These are phyloP conservation scores for Botrytis deweyae DNA, from an alignment of 2,329 filamentous ascomycete species.

Conservation along the genomic window DNA sequence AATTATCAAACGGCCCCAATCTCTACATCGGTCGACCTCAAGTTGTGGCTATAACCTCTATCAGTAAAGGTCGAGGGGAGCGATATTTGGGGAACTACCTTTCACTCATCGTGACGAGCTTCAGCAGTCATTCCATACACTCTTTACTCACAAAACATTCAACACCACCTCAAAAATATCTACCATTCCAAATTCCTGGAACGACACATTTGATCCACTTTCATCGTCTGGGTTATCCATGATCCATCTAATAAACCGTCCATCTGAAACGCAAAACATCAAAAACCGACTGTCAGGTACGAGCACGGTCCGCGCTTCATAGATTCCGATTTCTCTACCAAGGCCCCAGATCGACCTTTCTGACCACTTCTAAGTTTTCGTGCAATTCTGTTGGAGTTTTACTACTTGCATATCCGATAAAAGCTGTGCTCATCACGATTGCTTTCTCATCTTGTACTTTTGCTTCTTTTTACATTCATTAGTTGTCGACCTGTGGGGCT, in stretches of 20 bases:
- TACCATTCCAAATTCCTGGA: not conserved
- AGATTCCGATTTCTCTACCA: not conserved
- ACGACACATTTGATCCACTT: not conserved
- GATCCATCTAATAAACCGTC: not conserved
- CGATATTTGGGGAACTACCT: not conserved
- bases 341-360: constrained; percentile 1
- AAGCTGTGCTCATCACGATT: constrained; percentile 2
- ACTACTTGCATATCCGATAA: constrained; percentile 8
- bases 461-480: constrained; percentile 10
- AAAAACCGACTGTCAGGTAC: constrained; percentile 3
- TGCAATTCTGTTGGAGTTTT: not conserved
- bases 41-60: not conserved
- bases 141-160: not conserved
- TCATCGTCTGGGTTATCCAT: constrained; percentile 1
- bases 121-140: not conserved
- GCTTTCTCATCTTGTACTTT: not conserved
- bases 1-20: not conserved
- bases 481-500: not conserved
- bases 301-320: not conserved
- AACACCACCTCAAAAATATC: not conserved
- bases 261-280: constrained; percentile 8
- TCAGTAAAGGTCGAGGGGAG: not conserved
- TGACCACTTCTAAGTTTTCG: not conserved
- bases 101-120: not conserved
- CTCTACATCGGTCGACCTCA: not conserved